Percentiles rank a stretch among this genome's conserved stretches.
Conservation (phyloP, 495 filamentous ascomycete species). For the Neurospora hispaniola region DNA sequence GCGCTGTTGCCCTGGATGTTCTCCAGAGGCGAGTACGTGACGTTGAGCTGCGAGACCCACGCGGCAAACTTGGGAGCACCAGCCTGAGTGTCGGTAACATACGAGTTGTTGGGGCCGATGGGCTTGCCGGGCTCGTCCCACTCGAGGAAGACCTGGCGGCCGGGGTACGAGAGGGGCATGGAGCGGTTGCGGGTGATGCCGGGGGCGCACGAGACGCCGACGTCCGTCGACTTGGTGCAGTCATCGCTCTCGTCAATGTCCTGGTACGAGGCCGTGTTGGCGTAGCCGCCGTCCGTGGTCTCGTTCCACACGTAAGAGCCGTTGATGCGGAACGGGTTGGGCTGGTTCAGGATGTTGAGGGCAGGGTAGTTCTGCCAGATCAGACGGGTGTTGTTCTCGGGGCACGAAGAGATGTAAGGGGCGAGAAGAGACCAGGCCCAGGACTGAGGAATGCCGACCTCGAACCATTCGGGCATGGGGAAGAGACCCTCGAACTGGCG, state of each 20-base stretch:
- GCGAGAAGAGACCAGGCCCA: slow-evolving; percentile 84
- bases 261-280: slow-evolving; percentile 28
- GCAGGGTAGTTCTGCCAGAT: slow-evolving; percentile 85
- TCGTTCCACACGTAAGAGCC: slow-evolving; percentile 46
- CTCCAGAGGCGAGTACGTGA: slow-evolving; percentile 65
- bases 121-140: slow-evolving; percentile 63
- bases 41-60: slow-evolving; percentile 77
- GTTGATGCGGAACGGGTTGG: slow-evolving; percentile 55
- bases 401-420: slow-evolving; percentile 74
- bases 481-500: slow-evolving; percentile 76
- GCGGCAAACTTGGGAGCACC: slow-evolving; percentile 54
- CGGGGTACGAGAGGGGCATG: slow-evolving; percentile 62
- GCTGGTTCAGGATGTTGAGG: slow-evolving; percentile 64
- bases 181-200: slow-evolving; percentile 56
- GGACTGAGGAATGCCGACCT: slow-evolving; percentile 69
- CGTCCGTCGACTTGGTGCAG: slow-evolving; percentile 42
- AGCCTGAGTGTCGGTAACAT: slow-evolving; percentile 53
- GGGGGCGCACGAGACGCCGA: slow-evolving; percentile 47
- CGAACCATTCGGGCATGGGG: slow-evolving; percentile 81
- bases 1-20: slow-evolving; percentile 45
- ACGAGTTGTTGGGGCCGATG: slow-evolving; percentile 74
- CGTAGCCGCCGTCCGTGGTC: slow-evolving; percentile 35
- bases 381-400: slow-evolving; percentile 60
- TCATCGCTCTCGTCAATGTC: slow-evolving; percentile 29
- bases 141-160: slow-evolving; percentile 55